Base-by-base conservation (phyloP, 23 red algal genomes). In the Gracilaria domingensis region DNA sequence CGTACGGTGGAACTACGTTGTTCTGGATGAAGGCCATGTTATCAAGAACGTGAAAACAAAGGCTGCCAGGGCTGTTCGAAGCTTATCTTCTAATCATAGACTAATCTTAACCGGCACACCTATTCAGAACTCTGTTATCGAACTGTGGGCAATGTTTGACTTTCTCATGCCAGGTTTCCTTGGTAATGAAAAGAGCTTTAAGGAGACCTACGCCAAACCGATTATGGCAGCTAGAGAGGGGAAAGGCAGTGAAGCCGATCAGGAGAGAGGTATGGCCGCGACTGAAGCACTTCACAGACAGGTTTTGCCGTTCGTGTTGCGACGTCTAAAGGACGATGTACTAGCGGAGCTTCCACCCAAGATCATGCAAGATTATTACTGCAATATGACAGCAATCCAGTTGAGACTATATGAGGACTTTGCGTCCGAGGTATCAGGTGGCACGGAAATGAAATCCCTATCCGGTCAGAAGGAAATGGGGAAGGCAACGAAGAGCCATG, bases 161-260 rank as follows among this genome's bases (percentile, higher is more conserved):
- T 99, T 99, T 85, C 69, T 99, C 20, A 96, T 96, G 93, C 97
- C 97, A 11, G 97, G 97, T 54, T 99, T 96, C 75, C 75, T 99
- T 49, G 97, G 97, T 16, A 90, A 53, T 18, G 93, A 99, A 45
- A 73, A 84, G 51, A 61, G 42, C 13, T 99, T 99, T 83, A 81
- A 88, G 48, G 97, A 95, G 32, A 80, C 73, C 39, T 99, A 95
- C 47, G 94, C 86, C 21, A 96, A 96, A 56, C 97, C 97, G 1
- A 99, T 99, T 37, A 80, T 94, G 59, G 92, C 91, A 37, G 78
- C 92, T 16, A 83, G 95, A 29, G 82, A 92, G 37, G 81, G 83
- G 35, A 87, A 93, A 56, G 84, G 91, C 20, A 91, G 60, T 23
- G 93, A 99, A 50, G 70, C 80, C 6, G 94, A 90, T 45, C 87